Base-by-base conservation (phyloP, 2,329 filamentous ascomycete species). In the Harringtonia lauricola region DNA sequence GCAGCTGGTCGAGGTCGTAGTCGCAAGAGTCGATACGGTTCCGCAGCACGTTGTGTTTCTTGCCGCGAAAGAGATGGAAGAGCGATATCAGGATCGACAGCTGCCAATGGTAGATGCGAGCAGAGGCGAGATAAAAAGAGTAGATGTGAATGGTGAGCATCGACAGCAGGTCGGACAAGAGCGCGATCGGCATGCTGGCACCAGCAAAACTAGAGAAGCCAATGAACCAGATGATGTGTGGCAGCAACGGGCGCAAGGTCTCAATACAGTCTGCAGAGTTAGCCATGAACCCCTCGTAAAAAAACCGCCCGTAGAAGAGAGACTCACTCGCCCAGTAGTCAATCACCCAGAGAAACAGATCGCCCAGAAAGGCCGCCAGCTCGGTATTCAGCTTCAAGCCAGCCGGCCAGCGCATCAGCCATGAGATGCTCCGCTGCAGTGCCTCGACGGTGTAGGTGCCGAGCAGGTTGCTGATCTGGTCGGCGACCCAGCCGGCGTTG, bases 21-120 rank as follows among this genome's bases (percentile, higher is more conserved):
- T 96, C 92, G 70, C 92, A 98, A 38, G 89, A 95, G 60, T 98
- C 92, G 56, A 98, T 96, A 64, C 92, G 88, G 58, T 95, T 95
- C 49, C 94, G 84, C 19, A 98, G 76, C 15, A 98, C 83, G 54
- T 98, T 98, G 59, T 94, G 84, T 63, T 98, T 98, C 68, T 95
- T 96, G 46, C 92, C 94, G 28, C 90, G 86, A 59, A 98, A 98
- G 10, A 98, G 79, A 60, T 98, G 94, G 63, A 98, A 98, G n/a
- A 98, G 79, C 12, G 90, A 96, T 51, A 90, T 82, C 51, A 98
- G 83, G 49, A 98, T 96, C 4, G 85, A 94, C 48, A 98, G 79
- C 64, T 98, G 92, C 92, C 92, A 98, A 64, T 96, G 88, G 63
- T 90, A 98, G 56, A 98, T 96, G 41, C 92, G 83, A 3, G 92